Evolutionary conservation across 2,329 filamentous ascomycete species (phyloP).

Genomic region (Colletotrichum spaethianum): DNA sequence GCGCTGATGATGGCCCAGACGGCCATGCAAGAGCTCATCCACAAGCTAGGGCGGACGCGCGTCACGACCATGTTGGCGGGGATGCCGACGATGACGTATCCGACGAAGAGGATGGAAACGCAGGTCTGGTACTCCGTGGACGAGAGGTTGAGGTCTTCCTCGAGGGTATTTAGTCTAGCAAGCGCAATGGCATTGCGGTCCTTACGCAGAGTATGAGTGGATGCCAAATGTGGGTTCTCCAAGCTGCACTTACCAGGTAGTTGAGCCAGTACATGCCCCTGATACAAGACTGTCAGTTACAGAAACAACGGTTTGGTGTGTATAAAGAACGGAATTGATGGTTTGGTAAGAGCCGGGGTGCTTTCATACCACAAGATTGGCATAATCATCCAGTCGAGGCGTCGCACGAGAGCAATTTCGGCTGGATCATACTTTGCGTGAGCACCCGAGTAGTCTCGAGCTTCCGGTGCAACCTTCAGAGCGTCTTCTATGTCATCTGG

Average conservation of each 20-base stretch:
- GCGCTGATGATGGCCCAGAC: slow-evolving; percentile 48
- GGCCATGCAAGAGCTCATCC: slow-evolving; percentile 37
- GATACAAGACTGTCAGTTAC: too few species aligned
- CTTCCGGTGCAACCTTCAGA: neutral
- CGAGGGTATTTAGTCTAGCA: slow-evolving; percentile 67
- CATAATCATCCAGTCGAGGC: slow-evolving; percentile 54
- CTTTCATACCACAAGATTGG: slow-evolving; percentile 57
- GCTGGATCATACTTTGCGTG: slow-evolving; percentile 49
- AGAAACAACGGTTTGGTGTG: too few species aligned
- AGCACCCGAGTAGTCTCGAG: slow-evolving; percentile 51
- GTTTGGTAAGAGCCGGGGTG: slow-evolving; percentile 49
- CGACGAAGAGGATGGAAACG: slow-evolving; percentile 42
- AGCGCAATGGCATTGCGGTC: slow-evolving; percentile 70
- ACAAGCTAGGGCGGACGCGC: slow-evolving; percentile 33
- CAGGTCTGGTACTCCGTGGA: slow-evolving; percentile 45
- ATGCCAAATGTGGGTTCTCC: too few species aligned
- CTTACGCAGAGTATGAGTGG: neutral
- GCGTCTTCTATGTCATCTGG: neutral
- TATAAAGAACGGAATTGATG: too few species aligned
- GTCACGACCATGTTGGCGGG: slow-evolving; percentile 41
- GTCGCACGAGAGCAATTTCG: slow-evolving; percentile 54
- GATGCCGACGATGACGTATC: slow-evolving; percentile 50
- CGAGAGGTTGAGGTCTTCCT: slow-evolving; percentile 64
- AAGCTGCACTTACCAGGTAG: slow-evolving; percentile 21
- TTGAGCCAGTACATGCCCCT: slow-evolving; percentile 53